Evolutionary conservation across 73 alveolate genomes (phyloP).

Genomic region (Paramecium sexaurelia): DNA sequence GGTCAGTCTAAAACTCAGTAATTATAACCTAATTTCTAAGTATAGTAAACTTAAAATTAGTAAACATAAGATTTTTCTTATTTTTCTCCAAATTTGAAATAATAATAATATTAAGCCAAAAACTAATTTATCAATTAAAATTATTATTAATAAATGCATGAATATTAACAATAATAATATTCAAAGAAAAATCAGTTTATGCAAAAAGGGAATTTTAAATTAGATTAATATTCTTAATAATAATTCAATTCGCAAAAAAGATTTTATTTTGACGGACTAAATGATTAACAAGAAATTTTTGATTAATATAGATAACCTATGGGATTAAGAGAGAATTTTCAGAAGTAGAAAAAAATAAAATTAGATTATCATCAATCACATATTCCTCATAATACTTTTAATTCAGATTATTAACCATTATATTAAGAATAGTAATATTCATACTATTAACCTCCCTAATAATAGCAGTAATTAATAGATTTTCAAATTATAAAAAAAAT

Average conservation of each 20-base stretch:
- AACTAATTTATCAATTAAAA: background rate
- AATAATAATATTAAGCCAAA: background rate
- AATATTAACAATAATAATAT: no score
- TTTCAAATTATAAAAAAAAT: background rate
- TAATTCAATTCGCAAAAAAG: background rate
- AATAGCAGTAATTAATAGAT: background rate
- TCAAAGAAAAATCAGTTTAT: no score
- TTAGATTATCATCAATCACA: background rate
- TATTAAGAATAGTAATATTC: background rate
- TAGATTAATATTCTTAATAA: background rate
- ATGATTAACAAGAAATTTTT: background rate
- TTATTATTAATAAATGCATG: background rate
- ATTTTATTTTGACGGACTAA: background rate
- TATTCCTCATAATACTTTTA: background rate
- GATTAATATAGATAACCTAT: background rate
- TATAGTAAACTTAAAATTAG: background rate
- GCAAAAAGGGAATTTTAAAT: background rate
- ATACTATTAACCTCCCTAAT: background rate
- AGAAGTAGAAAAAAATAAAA: background rate
- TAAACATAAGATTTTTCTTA: background rate
- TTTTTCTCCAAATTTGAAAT: background rate
- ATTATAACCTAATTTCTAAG: background rate
- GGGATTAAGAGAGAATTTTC: background rate
- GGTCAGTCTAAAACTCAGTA: background rate
- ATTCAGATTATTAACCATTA: background rate